Conservation (phyloP, 371 early-diverging fungal species). For the Actinomortierella ambigua region DNA sequence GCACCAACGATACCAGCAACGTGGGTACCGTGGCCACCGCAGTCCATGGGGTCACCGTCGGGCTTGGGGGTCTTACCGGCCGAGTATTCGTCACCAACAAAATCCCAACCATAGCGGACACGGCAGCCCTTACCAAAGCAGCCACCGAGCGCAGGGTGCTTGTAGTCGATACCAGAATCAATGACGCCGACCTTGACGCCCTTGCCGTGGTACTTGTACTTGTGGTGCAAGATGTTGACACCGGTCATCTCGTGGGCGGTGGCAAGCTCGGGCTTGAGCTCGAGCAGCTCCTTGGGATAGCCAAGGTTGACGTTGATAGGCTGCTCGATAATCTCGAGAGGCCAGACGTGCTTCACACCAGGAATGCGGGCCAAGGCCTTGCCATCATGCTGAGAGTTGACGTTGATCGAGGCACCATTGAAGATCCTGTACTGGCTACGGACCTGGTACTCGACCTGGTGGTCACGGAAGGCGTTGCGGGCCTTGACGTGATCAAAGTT, state of each 20-base stretch:
- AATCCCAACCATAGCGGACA: slow-evolving; percentile 51
- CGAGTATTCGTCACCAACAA: slow-evolving; percentile 38
- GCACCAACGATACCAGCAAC: slow-evolving; percentile 62
- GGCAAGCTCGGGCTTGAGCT: neutral
- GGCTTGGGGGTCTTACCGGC: slow-evolving; percentile 28
- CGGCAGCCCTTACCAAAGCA: slow-evolving; percentile 49
- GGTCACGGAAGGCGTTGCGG: slow-evolving; percentile 24
- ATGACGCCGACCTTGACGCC: slow-evolving; percentile 66
- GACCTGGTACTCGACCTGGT: slow-evolving; percentile 29
- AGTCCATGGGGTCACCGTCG: slow-evolving; percentile 57
- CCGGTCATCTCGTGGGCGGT: slow-evolving; percentile 64
- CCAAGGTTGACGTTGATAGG: neutral
- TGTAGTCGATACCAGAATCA: slow-evolving; percentile 59
- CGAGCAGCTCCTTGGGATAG: neutral
- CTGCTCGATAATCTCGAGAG: slow-evolving; percentile 15
- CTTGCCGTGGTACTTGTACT: slow-evolving; percentile 56
- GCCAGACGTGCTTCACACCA: slow-evolving; percentile 38
- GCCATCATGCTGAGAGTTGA: slow-evolving; percentile 25
- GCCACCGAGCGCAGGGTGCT: slow-evolving; percentile 56
- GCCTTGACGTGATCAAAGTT: slow-evolving; percentile 27
- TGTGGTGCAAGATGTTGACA: slow-evolving; percentile 54
- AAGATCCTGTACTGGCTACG: slow-evolving; percentile 28
- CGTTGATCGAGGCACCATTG: slow-evolving; percentile 36
- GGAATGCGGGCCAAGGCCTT: slow-evolving; percentile 29
- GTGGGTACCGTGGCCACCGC: slow-evolving; percentile 58